Evolutionary conservation across 495 filamentous ascomycete genomes (phyloP).

Genomic region (Cercophora sp.): DNA sequence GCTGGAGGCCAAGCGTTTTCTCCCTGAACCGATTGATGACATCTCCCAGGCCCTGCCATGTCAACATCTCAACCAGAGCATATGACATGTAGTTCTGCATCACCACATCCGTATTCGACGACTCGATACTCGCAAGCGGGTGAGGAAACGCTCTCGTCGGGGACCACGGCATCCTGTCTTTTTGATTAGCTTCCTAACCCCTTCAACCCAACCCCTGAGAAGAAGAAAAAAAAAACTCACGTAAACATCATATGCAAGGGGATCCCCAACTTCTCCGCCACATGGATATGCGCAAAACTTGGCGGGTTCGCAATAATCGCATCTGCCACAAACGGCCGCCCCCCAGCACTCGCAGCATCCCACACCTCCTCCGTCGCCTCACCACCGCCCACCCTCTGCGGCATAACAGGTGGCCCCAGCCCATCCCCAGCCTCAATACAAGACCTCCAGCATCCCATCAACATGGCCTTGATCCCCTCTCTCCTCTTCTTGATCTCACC

Average conservation of each 20-base stretch:
- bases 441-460: slow-evolving; percentile 58
- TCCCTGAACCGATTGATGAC: slow-evolving; percentile 62
- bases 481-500: slow-evolving; percentile 61
- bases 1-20: slow-evolving; percentile 56
- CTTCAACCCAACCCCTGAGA: background rate
- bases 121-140: slow-evolving; percentile 63
- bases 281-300: slow-evolving; percentile 62
- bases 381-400: slow-evolving; percentile 2
- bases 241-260: slow-evolving; percentile 66
- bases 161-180: slow-evolving; percentile 54
- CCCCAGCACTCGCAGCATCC: slow-evolving; percentile 15
- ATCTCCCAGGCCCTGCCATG: slow-evolving; percentile 61
- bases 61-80: slow-evolving; percentile 66
- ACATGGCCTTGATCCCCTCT: slow-evolving; percentile 59
- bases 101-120: slow-evolving; percentile 52
- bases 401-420: slow-evolving; percentile 16
- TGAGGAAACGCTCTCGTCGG: slow-evolving; percentile 66
- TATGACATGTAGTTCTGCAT: slow-evolving; percentile 70
- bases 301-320: slow-evolving; percentile 71
- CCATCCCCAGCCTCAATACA: slow-evolving; percentile 53
- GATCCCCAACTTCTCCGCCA: slow-evolving; percentile 60
- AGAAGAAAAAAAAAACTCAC: slow-evolving; percentile 4
- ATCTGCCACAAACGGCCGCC: slow-evolving; percentile 60
- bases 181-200: too few species aligned
- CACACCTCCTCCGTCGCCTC: slow-evolving; percentile 21